Evolutionary conservation across 768 basidiomycete species (phyloP).

Genomic region (Hysterangium stoloniferum): DNA sequence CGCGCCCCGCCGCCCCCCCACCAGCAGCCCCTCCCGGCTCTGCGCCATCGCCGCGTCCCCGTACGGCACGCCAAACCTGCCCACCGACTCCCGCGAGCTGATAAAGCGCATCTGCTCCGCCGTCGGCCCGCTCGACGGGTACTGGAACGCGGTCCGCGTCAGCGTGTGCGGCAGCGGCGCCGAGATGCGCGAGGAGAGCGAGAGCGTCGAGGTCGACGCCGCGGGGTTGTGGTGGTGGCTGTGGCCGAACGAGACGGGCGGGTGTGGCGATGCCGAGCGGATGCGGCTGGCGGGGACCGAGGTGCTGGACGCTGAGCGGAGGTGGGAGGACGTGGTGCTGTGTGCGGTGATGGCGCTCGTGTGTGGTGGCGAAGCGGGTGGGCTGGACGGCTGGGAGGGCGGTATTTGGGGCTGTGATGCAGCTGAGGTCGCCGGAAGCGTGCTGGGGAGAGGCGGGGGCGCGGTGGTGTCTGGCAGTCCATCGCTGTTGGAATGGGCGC

Average conservation of each 20-base stretch:
- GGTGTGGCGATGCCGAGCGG: neutral
- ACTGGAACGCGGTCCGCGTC: constrained; percentile 62
- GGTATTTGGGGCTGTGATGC: neutral
- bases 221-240: constrained; percentile 4
- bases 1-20: too few species aligned
- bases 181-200: constrained; percentile 68
- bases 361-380: too few species aligned
- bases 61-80: constrained; percentile 68
- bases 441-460: too few species aligned
- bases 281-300: constrained; percentile 24
- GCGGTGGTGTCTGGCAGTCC: too few species aligned
- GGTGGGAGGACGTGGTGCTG: neutral
- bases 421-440: too few species aligned
- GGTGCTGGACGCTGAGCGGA: neutral
- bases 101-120: constrained; percentile 56
- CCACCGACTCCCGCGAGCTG: constrained; percentile 56
- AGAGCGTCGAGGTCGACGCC: constrained; percentile 44
- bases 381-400: neutral
- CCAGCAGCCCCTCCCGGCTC: neutral
- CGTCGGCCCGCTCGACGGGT: constrained; percentile 42
- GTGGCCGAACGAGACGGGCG: constrained; percentile 9
- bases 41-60: constrained; percentile 65
- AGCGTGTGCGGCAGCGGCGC: constrained; percentile 69
- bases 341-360: neutral
- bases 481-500: too few species aligned